Conservation (phyloP, 805 yeast genomes). For the Saturnispora kantuleensis region DNA sequence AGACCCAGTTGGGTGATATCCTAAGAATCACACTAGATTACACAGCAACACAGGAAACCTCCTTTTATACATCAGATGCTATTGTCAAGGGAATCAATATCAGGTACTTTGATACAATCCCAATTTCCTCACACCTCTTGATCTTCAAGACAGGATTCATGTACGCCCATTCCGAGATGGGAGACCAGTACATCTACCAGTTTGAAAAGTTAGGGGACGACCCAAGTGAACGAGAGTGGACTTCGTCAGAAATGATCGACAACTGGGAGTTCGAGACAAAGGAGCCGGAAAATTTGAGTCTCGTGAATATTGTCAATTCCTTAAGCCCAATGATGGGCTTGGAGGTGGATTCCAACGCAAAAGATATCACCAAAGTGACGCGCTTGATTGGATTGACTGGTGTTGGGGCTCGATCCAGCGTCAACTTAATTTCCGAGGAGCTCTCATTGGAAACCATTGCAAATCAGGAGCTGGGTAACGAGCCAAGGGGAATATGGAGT, state of each 20-base stretch:
- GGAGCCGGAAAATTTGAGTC: slow-evolving; percentile 44
- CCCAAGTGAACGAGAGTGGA: slow-evolving; percentile 27
- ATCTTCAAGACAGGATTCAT: slow-evolving; percentile 70
- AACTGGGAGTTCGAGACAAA: slow-evolving; percentile 26
- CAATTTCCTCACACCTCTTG: slow-evolving; percentile 42
- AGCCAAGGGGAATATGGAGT: slow-evolving; percentile 56
- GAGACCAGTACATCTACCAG: slow-evolving; percentile 64
- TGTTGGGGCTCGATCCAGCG: slow-evolving; percentile 32
- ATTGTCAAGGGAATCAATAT: slow-evolving; percentile 35
- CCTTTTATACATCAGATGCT: slow-evolving; percentile 14
- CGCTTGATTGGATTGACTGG: slow-evolving; percentile 36
- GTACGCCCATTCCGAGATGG: slow-evolving; percentile 53
- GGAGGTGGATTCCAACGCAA: slow-evolving; percentile 25
- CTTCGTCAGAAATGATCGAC: slow-evolving; percentile 27
- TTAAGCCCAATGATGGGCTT: slow-evolving; percentile 46
- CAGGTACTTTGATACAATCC: slow-evolving; percentile 70
- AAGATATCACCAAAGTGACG: slow-evolving; percentile 19
- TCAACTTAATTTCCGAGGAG: slow-evolving; percentile 47
- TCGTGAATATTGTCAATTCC: slow-evolving; percentile 41
- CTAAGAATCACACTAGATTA: slow-evolving; percentile 53
- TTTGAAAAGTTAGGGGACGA: slow-evolving; percentile 66
- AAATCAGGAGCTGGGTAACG: slow-evolving; percentile 63
- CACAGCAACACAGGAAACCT: slow-evolving; percentile 31
- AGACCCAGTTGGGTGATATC: slow-evolving; percentile 63
- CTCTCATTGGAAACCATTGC: slow-evolving; percentile 54